phyloP scores from a whole-genome alignment of 148 eudicot species.

The Vaccinium corymbosum region DNA sequence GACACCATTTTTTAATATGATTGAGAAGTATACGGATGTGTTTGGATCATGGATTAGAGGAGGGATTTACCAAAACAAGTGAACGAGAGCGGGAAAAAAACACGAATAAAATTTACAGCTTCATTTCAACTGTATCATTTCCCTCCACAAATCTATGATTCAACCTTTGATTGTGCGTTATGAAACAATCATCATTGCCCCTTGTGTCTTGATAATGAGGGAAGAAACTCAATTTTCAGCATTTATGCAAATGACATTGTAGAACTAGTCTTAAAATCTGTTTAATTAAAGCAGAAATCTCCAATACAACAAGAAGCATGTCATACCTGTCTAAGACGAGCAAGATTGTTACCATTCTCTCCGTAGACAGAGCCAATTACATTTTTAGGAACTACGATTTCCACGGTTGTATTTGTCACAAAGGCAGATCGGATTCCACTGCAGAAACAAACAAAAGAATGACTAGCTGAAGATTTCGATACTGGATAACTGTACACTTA shows the following conservation, averaged over 20 bases:
- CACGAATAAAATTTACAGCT: not conserved
- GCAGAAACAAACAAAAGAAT: slow-evolving; percentile 4
- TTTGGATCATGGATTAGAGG: not conserved
- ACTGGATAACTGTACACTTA: not conserved
- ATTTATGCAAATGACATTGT: not conserved
- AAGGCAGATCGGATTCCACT: slow-evolving; percentile 46
- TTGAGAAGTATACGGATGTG: not conserved
- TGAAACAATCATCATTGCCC: not conserved
- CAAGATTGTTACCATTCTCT: slow-evolving; percentile 63
- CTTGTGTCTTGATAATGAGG: not conserved
- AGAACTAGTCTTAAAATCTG: slow-evolving; percentile 20
- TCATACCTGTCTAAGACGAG: slow-evolving; percentile 39
- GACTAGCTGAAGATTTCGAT: not conserved
- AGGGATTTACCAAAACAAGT: not conserved
- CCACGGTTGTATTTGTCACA: slow-evolving; percentile 67
- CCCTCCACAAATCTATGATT: not conserved
- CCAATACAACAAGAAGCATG: not conserved
- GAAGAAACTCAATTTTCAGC: not conserved
- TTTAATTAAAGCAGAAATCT: not conserved
- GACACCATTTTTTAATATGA: not conserved
- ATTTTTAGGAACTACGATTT: slow-evolving; percentile 55
- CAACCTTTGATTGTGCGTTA: not conserved
- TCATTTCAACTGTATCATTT: not conserved
- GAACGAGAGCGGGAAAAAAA: not conserved
- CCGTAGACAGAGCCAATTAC: slow-evolving; percentile 58